Conservation (phyloP, 2,329 filamentous ascomycete species). For the Trichophyton mentagrophytes region DNA sequence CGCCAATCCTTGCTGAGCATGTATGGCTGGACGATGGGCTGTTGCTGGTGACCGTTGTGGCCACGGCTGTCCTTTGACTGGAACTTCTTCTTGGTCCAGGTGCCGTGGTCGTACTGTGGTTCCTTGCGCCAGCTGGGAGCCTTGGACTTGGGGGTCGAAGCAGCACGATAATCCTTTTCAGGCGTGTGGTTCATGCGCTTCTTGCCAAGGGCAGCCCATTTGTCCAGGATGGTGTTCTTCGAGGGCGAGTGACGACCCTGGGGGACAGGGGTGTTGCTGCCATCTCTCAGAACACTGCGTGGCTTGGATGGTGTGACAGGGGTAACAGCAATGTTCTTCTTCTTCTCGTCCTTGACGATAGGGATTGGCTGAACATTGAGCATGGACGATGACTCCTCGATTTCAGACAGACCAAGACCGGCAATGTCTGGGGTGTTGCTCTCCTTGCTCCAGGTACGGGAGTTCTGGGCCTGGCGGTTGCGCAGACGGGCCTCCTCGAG, state of each 20-base stretch:
- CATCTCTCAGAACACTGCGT: constrained; percentile 30
- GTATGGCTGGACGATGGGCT: constrained; percentile 26
- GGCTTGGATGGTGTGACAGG: constrained; percentile 59
- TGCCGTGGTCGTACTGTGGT: constrained; percentile 27
- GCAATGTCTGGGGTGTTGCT: constrained; percentile 44
- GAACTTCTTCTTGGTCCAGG: constrained; percentile 24
- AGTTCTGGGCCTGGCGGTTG: constrained; percentile 50
- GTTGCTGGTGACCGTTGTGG: constrained; percentile 10
- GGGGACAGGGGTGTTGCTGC: not conserved
- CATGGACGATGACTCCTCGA: constrained; percentile 39
- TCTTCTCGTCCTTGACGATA: constrained; percentile 17
- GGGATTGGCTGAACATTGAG: constrained; percentile 36
- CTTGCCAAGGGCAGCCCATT: constrained; percentile 81
- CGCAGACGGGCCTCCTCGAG: constrained; percentile 49
- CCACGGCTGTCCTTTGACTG: constrained; percentile 8
- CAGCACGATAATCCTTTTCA: constrained; percentile 41
- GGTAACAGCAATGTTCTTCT: constrained; percentile 25
- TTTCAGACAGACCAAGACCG: constrained; percentile 41
- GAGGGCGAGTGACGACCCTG: constrained; percentile 50
- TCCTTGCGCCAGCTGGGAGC: constrained; percentile 33
- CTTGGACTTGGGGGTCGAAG: constrained; percentile 32
- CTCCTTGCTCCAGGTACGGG: constrained; percentile 67
- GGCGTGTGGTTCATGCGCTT: constrained; percentile 57
- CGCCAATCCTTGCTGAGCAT: constrained; percentile 38
- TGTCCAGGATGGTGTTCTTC: constrained; percentile 47